A percentile compares a stretch with the other conserved stretches of the same genome.
phyloP scores from a whole-genome alignment of 805 yeast species.

The Metschnikowia lochheadii region DNA sequence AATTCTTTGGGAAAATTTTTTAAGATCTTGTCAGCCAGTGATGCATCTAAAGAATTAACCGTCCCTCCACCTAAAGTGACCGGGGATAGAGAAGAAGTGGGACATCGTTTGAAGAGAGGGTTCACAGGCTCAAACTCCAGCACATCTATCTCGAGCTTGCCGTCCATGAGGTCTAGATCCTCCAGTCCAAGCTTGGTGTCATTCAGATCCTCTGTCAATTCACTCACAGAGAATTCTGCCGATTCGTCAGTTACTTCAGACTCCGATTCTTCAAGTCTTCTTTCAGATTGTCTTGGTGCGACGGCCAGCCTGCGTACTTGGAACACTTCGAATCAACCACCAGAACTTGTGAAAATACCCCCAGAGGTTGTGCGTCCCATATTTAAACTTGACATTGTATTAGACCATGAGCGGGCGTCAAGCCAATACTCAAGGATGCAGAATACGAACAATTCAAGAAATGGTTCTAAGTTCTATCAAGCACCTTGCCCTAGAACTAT shows the following conservation, averaged over 20 bases:
- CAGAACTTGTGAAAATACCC: conserved; percentile 41
- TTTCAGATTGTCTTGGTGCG: conserved; percentile 17
- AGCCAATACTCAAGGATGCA: conserved; percentile 20
- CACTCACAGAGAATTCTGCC: conserved; percentile 32
- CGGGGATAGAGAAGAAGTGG: conserved; percentile 7
- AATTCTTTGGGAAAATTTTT: conserved; percentile 31
- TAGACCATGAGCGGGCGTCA: conserved; percentile 40
- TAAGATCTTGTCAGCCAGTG: conserved; percentile 34
- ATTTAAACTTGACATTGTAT: conserved; percentile 43
- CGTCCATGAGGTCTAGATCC: conserved; percentile 29
- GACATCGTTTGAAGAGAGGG: conserved; percentile 7
- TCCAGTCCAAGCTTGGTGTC: conserved; percentile 39
- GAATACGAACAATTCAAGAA: conserved; percentile 6
- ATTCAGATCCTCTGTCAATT: conserved; percentile 32
- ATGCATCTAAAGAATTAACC: conserved; percentile 12
- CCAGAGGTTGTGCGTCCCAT: conserved; percentile 46
- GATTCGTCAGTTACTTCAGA: conserved; percentile 31
- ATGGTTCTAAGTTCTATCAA: conserved; percentile 8
- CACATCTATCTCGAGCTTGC: conserved; percentile 31
- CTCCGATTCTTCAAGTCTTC: conserved; percentile 20
- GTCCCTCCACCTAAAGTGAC: conserved; percentile 10
- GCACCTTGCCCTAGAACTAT: background rate
- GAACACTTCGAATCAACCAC: conserved; percentile 27
- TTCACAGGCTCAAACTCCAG: conserved; percentile 32
- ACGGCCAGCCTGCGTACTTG: conserved; percentile 12